phyloP scores from a whole-genome alignment of 306 rosid genomes.

The Lathyrus oleraceus region DNA sequence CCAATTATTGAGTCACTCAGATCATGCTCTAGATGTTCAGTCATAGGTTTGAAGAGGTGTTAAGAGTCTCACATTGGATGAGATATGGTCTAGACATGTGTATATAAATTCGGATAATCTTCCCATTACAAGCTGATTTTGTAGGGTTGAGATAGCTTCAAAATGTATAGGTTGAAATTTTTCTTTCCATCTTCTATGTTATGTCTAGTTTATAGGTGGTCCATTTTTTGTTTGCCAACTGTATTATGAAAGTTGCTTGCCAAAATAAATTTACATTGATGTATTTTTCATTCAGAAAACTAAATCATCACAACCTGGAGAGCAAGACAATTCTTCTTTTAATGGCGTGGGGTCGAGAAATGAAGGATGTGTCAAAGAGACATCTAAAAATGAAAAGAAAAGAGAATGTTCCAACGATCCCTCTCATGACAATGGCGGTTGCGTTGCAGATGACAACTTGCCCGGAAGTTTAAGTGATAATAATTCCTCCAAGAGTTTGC shows the following conservation, averaged over 20 bases:
- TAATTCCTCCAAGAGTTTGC: conserved; percentile 36
- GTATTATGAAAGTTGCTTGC: conserved; percentile 21
- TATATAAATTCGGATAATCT: too few relatives aligned
- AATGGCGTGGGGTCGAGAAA: conserved; percentile 35
- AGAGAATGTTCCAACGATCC: conserved; percentile 23
- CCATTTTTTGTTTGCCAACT: conserved; percentile 9
- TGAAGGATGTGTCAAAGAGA: conserved; percentile 21
- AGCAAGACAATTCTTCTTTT: conserved; percentile 11
- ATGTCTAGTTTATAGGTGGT: conserved; percentile 17
- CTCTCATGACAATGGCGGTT: conserved; percentile 30
- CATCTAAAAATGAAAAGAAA: conserved; percentile 30
- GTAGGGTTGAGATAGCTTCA: too few relatives aligned
- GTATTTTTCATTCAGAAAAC: conserved; percentile 46
- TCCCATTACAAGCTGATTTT: too few relatives aligned
- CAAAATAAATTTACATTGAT: neutral
- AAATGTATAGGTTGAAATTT: neutral
- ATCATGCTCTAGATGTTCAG: too few relatives aligned
- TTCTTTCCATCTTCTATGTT: conserved; percentile 3
- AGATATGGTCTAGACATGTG: too few relatives aligned
- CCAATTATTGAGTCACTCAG: too few relatives aligned
- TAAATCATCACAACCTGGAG: conserved; percentile 36
- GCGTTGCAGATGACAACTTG: neutral
- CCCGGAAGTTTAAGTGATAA: neutral
- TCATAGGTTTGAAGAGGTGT: too few relatives aligned
- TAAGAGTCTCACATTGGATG: too few relatives aligned